Evolutionary conservation across 768 basidiomycete species (phyloP), one percentile per base, ranked within the genome.

Genomic region (Psilocybe subaeruginosa): DNA sequence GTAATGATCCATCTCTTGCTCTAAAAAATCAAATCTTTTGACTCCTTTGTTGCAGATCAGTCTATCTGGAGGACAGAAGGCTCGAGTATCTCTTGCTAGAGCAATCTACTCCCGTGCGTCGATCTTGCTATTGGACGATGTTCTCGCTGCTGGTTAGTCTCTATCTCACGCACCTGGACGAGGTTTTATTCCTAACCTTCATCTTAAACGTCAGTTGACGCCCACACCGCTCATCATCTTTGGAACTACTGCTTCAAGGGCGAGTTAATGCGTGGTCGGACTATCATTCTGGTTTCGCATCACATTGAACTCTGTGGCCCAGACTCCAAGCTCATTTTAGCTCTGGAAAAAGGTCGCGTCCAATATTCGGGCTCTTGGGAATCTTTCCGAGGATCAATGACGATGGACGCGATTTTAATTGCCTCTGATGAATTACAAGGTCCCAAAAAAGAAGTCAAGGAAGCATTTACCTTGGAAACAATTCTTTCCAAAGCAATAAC

Each of bases 71-170:
- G 87, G 87, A 37, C 87, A 89, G 66, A 89, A 88, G 63, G 86
- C 87, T 57, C 77, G 86, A 76, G 76, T 77, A 39, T 77, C 76
- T 14, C 69, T 77, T 31, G 76, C 93, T 29, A 88, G 95, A 45
- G 94, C 95, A 7, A 88, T 97, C 23, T 98, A 98, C 74, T 95
- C 93, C 59, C 83, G 95, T 4, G 95, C 96, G 1, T 91, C 91
- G 0, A 75, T 89, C 14, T 75, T 97, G 2, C 76, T 97, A 31
- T 76, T 98, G 35, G 96, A 97, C 64, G 96, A 97, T 65, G 93
- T 94, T 56, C 73, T 84, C 16, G 83, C 83, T 16, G 81, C 82
- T 41, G 82, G 82, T 82, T 59, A 31, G 77, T 62, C 37, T 52
- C 2, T 23, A 2, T 31, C 3, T 9, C 12, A 37, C 29, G 27